Base-by-base conservation (phyloP, 2,329 filamentous ascomycete species). In the Elsinoe perseae region DNA sequence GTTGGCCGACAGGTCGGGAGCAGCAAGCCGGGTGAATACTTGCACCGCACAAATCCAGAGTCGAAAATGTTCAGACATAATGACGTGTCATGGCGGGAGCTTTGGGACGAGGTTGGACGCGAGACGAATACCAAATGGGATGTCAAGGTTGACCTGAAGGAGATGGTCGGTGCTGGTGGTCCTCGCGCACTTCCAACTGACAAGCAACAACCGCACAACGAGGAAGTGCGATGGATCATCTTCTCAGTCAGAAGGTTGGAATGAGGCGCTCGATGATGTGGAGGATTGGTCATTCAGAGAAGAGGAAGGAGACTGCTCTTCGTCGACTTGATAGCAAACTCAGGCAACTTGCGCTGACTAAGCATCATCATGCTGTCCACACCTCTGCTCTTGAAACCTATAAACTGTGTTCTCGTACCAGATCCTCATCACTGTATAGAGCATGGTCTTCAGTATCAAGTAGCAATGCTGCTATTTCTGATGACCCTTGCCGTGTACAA, bases 71-170 rank as follows among this genome's bases (percentile, higher is more conserved):
- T 64, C 57, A 64, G 67, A 59, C 72, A 75, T 56, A 69, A 73
- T 56, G 59, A 57, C 6, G 67, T 66, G 42, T 68, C 66, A 2
- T 74, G 70, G 63, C 56, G 60, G 36, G 62, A 63, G 30, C 59
- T 75, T 61, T 73, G 72, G 69, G 61, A 69, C 52, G 64, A 72
- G 55, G 68, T 73, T 9, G 68, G 69, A 4, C 63, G 67, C 6
- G 67, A 71, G 59, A 70, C 66, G 8, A 69, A 66, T 1, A 69
- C 68, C 2, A 56, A 66, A 34, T 72, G 70, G 68, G 58, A 68
- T 36, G 66, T 68, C 2, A 62, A 71, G 23, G 65, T 65, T 30
- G 56, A 10, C 55, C 66, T 56, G 63, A 62, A 40, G 60, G 50
- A 58, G 12, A 5, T 52, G 10, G 48, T 12, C 2, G 48, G 48